Base-by-base conservation (phyloP, 495 filamentous ascomycete species). In the Tuber umbilicatum region DNA sequence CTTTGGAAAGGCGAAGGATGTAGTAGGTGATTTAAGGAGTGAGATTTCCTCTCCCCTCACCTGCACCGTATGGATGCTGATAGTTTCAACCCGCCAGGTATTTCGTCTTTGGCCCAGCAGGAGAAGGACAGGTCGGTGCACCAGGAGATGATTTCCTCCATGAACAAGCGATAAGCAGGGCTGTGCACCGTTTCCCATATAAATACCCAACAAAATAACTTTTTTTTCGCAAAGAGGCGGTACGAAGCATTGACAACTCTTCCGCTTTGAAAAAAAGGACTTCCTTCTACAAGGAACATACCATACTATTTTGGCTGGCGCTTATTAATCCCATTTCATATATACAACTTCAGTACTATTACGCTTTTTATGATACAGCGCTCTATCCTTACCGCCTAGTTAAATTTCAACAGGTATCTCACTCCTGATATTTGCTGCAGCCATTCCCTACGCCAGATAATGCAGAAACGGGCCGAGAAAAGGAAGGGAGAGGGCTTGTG, bases 1-100 rank as follows among this genome's bases (percentile, higher is more conserved):
- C 85, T 99, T 99, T 84, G 95, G 95, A 76, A 99, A 99, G 86
- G 95, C 95, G 17, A 97, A 94, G 87, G 95, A 99, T 84, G 93
- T 99, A 5, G 94, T 99, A n/a, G 95, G 94, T 43, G 94, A 98
- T 83, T 86, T 99, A 82, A 88, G 95, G 81, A 98, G 95, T 91
- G 86, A 84, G 89, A 79, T 73, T 74, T 70, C 75, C 39, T 55
- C 68, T 2, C 35, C 19, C 14, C 10, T 9, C 21, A 50, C 23
- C 35, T 68, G 73, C 5, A 16, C 73, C 45, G 67, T 23, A 43
- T 81, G 31, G 73, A 16, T 42, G 27, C 41, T 74, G n/a, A 71
- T 41, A 43, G 27, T 73, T 38, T 68, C 70, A 60, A 31, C 41
- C 38, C 4, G 75, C 31, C 74, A 91, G 90, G 88, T 75, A 89